These are phyloP conservation scores for Tetragonia tetragonoides DNA, from an alignment of 148 eudicot species.

Conservation along the genomic window DNA sequence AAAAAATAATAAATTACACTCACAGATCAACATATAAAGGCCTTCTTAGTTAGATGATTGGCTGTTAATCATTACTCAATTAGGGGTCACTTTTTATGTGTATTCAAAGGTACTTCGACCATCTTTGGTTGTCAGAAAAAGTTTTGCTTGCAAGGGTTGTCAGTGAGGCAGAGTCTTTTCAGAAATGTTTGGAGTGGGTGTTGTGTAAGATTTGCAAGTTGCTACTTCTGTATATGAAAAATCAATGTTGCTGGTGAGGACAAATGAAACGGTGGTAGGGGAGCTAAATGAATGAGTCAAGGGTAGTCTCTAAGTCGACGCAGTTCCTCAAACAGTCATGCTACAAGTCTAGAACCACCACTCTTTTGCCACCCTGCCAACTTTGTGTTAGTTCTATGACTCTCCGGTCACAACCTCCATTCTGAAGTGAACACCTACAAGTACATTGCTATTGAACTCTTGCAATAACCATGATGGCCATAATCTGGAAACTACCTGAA, in stretches of 20 bases:
- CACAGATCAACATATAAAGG: too few relatives aligned
- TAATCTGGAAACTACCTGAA: too few relatives aligned
- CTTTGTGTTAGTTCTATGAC: not conserved
- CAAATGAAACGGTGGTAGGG: too few relatives aligned
- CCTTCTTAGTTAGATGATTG: not conserved
- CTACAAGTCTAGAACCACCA: not conserved
- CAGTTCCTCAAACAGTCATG: not conserved
- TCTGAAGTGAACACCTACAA: too few relatives aligned
- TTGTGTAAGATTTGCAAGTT: not conserved
- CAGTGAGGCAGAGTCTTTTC: too few relatives aligned
- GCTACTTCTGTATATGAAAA: not conserved
- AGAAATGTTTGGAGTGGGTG: not conserved
- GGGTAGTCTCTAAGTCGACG: too few relatives aligned
- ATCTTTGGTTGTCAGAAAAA: not conserved
- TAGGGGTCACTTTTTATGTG: not conserved
- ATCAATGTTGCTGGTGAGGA: not conserved
- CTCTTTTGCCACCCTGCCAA: not conserved
- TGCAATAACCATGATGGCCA: too few relatives aligned
- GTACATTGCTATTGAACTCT: too few relatives aligned
- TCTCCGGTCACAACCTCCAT: not conserved
- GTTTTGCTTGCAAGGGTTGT: not conserved
- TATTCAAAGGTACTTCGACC: not conserved
- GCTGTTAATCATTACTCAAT: not conserved
- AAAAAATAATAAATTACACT: too few relatives aligned
- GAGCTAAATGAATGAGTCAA: too few relatives aligned